Conservation (phyloP, 805 yeast genomes). For the Wickerhamiella parazyma region DNA sequence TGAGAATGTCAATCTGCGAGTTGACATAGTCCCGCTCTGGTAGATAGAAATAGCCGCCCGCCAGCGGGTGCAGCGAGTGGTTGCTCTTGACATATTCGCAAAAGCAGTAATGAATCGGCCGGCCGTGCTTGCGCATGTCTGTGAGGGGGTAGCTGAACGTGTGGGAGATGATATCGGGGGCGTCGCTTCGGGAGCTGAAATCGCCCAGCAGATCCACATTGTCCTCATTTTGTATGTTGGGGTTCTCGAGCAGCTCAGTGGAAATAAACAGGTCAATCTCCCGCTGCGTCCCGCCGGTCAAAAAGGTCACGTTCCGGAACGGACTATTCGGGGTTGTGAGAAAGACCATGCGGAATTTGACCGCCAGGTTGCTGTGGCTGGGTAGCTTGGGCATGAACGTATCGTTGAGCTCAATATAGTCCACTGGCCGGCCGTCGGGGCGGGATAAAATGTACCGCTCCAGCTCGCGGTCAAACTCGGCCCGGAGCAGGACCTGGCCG, state of each 20-base stretch:
- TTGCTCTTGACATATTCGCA: conserved; percentile 28
- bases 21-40: conserved; percentile 11
- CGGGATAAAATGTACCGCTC: conserved; percentile 12
- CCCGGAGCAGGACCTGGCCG: conserved; percentile 9
- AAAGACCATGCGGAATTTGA: conserved; percentile 13
- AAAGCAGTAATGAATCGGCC: conserved; percentile 26
- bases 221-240: conserved; percentile 28
- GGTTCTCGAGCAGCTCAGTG: conserved; percentile 26
- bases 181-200: conserved; percentile 13
- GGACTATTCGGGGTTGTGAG: conserved; percentile 14
- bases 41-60: conserved; percentile 26
- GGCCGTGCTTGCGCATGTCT: conserved; percentile 19
- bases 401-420: conserved; percentile 3
- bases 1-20: conserved; percentile 1
- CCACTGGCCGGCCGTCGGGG: conserved; percentile 14
- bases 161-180: conserved; percentile 13
- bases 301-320: conserved; percentile 20
- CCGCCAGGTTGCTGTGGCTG: conserved; percentile 1
- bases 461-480: conserved; percentile 10
- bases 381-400: conserved; percentile 15
- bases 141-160: conserved; percentile 21
- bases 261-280: conserved; percentile 24
- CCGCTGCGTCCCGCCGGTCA: conserved; percentile 19
- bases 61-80: conserved; percentile 24
- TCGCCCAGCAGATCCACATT: conserved; percentile 29